A percentile compares a stretch with the other conserved stretches of the same genome.
Conservation (phyloP, 2,329 filamentous ascomycete species). For the Ilyonectria sp. region DNA sequence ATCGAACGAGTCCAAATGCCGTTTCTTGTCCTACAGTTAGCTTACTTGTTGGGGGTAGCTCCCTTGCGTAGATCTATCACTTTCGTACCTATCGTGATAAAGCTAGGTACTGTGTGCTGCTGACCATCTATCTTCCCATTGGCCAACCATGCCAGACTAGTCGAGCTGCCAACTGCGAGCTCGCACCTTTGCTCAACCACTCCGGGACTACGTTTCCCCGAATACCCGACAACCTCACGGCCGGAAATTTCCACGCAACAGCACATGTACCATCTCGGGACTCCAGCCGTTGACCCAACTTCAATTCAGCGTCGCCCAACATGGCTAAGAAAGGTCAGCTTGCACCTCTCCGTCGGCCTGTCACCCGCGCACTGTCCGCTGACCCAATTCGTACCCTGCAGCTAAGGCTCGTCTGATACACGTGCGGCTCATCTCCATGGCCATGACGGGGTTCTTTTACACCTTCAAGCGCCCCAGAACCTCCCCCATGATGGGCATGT, state of each 20-base stretch:
- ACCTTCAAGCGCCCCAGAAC: constrained; percentile 87
- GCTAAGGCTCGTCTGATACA: constrained; percentile 93
- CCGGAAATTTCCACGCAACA: constrained; percentile 46
- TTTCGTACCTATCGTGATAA: constrained; percentile 33
- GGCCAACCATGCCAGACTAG: constrained; percentile 24
- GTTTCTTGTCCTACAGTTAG: constrained; percentile 9
- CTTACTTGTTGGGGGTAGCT: background rate
- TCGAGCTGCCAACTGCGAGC: constrained; percentile 1
- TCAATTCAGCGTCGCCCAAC: constrained; percentile 30
- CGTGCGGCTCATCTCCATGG: constrained; percentile 97
- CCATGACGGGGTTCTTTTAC: constrained; percentile 98
- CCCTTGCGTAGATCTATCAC: constrained; percentile 12
- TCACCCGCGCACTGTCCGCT: background rate
- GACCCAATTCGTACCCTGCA: constrained; percentile 55
- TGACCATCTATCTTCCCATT: constrained; percentile 36
- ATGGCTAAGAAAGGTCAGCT: constrained; percentile 49
- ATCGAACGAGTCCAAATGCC: constrained; percentile 20
- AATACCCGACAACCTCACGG: constrained; percentile 23
- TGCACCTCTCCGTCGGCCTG: background rate
- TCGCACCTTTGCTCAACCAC: constrained; percentile 2
- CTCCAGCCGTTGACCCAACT: constrained; percentile 35
- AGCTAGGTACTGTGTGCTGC: constrained; percentile 20
- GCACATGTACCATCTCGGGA: constrained; percentile 32
- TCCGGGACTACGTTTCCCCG: constrained; percentile 44
- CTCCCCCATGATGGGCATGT: constrained; percentile 90